Conservation (phyloP, 2,329 filamentous ascomycete species). For the Knufia fluminis region DNA sequence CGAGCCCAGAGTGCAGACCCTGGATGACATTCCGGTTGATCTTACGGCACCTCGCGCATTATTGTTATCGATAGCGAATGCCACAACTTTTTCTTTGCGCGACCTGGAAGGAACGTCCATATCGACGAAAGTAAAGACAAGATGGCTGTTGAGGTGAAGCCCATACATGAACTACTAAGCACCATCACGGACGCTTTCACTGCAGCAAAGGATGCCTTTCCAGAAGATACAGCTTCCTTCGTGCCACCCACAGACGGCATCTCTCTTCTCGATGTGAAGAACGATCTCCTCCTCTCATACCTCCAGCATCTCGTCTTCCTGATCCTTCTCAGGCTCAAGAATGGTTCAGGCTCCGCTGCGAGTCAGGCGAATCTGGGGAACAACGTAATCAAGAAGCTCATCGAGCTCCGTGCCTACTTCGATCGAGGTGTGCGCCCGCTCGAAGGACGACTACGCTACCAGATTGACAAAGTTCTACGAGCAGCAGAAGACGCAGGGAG, state of each 20-base stretch:
- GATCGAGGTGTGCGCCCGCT: constrained; percentile 86
- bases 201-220: constrained; percentile 15
- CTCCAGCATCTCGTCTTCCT: constrained; percentile 88
- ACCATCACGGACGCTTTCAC: constrained; percentile 16
- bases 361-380: constrained; percentile 41
- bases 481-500: constrained; percentile 68
- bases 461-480: constrained; percentile 88
- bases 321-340: constrained; percentile 67
- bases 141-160: constrained; percentile 16
- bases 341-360: constrained; percentile 28
- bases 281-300: constrained; percentile 93
- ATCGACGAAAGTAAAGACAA: not conserved
- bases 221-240: constrained; percentile 52
- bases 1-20: too few species aligned
- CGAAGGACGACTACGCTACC: constrained; percentile 84
- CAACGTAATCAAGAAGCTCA: constrained; percentile 72
- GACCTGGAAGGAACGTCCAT: too few species aligned
- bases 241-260: constrained; percentile 71
- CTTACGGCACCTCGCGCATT: too few species aligned
- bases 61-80: too few species aligned
- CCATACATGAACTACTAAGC: constrained; percentile 11
- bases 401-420: constrained; percentile 81
- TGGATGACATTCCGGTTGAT: too few species aligned
- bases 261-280: constrained; percentile 89
- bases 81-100: not conserved